Conservation (phyloP, 306 rosid species). For the Pterocarpus macrocarpus region DNA sequence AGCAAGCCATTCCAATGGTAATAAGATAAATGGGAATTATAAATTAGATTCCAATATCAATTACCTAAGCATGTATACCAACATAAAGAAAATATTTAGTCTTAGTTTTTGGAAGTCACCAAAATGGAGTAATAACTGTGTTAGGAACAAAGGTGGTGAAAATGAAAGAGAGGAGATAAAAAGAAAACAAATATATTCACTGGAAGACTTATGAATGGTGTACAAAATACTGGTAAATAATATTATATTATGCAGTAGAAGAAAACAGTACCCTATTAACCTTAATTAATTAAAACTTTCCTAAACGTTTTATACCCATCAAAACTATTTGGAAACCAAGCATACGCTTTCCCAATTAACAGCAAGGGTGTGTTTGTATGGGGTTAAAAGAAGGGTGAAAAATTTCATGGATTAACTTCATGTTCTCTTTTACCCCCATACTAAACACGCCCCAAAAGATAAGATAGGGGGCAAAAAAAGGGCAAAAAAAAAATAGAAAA, state of each 20-base stretch:
- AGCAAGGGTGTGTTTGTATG: too few species aligned
- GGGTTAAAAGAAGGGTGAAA: too few species aligned
- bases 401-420: too few species aligned
- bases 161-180: neutral
- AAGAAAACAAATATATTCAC: neutral
- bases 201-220: neutral
- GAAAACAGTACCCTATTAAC: neutral
- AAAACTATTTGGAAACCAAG: neutral
- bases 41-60: slow-evolving; percentile 3
- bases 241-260: slow-evolving; percentile 1
- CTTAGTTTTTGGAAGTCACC: slow-evolving; percentile 4
- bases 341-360: neutral
- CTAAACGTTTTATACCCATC: neutral
- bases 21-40: neutral
- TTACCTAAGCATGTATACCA: slow-evolving; percentile 1
- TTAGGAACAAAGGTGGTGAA: neutral
- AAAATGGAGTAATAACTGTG: neutral
- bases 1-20: slow-evolving; percentile 36
- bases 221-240: neutral
- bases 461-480: neutral
- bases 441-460: neutral
- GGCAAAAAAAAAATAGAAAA: too few species aligned
- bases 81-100: neutral
- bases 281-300: slow-evolving; percentile 1
- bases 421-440: too few species aligned